Evolutionary conservation across 2,329 filamentous ascomycete species (phyloP), one percentile per base, ranked within the genome.

Genomic region (Aotearoamyces nothofagi): DNA sequence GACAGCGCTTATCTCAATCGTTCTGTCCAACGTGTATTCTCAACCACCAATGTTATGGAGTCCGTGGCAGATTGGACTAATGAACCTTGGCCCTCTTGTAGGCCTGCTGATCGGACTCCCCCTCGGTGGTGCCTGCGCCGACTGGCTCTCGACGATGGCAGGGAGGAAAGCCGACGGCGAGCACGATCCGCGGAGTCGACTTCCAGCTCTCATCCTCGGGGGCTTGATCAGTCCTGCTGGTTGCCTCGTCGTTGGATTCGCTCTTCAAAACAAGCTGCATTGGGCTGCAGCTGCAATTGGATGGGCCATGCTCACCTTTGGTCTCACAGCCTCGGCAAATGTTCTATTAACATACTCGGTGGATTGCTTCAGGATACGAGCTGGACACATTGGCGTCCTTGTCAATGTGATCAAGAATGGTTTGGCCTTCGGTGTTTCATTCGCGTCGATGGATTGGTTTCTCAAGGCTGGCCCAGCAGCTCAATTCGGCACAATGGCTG

Each of bases 361-460:
- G 9, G 39, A 41, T 26, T 37, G 30, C 6, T 31, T 35, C 22
- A 32, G 34, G 5, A 9, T 23, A 9, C 26, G 32, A 9, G 36
- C 39, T 10, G 33, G 31, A 3, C 29, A 41, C 15, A 36, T 41
- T 26, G 39, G 37, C 5, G 30, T 34, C 5, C n/a, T 39, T 11
- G 35, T 41, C 16, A 39, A 39, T 19, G 26, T 41, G 24, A 35
- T 34, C 8, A 41, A 41, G 28, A 41, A 41, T 16, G 27, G 14
- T 9, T 17, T 41, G 12, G 35, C 22, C 1, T 39, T 39, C 25
- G 37, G 33, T 3, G 35, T 38, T 8, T 39, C 35, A 8, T 36
- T 35, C 25, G 33, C 24, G 3, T 34, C 37, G 2, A 33, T 39
- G 14, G 27, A 22, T 16, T 39, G 39, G 39, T 33, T 32, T 26